phyloP scores from a whole-genome alignment of 2,329 filamentous ascomycete species.

The Fusarium algeriense region DNA sequence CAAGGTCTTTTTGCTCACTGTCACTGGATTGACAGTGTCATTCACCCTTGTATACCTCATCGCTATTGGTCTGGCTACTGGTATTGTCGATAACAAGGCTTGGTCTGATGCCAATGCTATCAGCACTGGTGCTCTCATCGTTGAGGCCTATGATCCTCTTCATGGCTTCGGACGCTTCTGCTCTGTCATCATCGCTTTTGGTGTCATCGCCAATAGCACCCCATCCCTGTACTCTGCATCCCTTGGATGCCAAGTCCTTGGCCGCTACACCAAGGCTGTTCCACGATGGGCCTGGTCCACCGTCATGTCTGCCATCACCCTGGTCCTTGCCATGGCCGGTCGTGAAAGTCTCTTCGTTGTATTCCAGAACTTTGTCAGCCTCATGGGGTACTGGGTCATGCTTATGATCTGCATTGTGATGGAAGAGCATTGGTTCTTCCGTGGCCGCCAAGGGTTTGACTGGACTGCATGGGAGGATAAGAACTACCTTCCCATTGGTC shows the following conservation, averaged over 20 bases:
- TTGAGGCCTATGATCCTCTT: constrained; percentile 65
- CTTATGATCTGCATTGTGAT: constrained; percentile 64
- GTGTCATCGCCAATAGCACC: constrained; percentile 67
- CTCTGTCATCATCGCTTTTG: constrained; percentile 66
- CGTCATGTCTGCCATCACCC: constrained; percentile 65
- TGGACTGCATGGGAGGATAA: constrained; percentile 61
- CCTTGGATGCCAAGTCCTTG: constrained; percentile 69
- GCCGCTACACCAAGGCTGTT: constrained; percentile 64
- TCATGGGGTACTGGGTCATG: constrained; percentile 68
- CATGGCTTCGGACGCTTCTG: constrained; percentile 69
- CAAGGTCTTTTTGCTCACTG: constrained; percentile 77
- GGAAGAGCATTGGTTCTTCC: constrained; percentile 59
- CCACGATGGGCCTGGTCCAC: constrained; percentile 68
- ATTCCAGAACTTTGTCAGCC: constrained; percentile 65
- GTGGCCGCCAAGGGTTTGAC: constrained; percentile 56
- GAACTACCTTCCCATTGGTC: constrained; percentile 57
- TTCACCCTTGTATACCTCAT: constrained; percentile 78
- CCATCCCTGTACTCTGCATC: constrained; percentile 69
- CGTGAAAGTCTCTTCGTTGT: constrained; percentile 66
- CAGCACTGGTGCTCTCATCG: constrained; percentile 68
- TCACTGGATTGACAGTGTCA: constrained; percentile 69
- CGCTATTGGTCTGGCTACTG: constrained; percentile 64
- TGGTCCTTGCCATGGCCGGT: constrained; percentile 67
- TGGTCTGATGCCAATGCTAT: constrained; percentile 65
- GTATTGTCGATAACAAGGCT: constrained; percentile 60